Base-by-base conservation (phyloP, 2,329 filamentous ascomycete species). In the Penicillium sp. region DNA sequence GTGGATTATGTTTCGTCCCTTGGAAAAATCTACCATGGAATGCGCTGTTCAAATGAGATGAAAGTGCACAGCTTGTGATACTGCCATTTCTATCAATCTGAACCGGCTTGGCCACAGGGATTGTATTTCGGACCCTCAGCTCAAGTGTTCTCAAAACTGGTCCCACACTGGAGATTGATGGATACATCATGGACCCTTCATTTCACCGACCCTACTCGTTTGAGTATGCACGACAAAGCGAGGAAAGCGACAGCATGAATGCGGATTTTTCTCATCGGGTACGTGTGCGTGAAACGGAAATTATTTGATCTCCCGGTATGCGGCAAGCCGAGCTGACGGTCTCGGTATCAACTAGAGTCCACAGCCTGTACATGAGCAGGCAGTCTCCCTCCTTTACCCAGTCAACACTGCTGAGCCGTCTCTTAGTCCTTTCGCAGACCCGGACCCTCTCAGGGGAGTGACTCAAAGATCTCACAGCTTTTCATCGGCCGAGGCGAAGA, bases 81-180 rank as follows among this genome's bases (percentile, higher is more conserved):
- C 52, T 40, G 18, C 16, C 10, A 36, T n/a, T 8, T 40, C 8
- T 45, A 43, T 40, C 10, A 32, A 50, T 48, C 34, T 16, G 29
- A 49, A 54, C 40, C 31, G 47, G 52, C 52, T 54, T 54, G 52
- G 46, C 40, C 31, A 21, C 46, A 45, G 16, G 47, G 27, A 34
- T 44, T 50, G 14, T n/a, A 34, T 18, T 27, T 40, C 24, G 9
- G 43, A 18, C 24, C 47, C 21, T 27, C 52, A 54, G 52, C 40
- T 54, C 29, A 45, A 34, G 38, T 40, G 24, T 4, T 5, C 18
- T 38, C 14, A 16, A 6, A 8, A 32, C 6, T 4, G 22, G 46
- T 54, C 38, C 16, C 18, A 54, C 32, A 22, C 32, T 27, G 7
- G 4, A 7, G 14, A 8, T 13, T 18, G 5, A 13, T 11, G 16